Evolutionary conservation across 257 asterid genomes (phyloP).

Genomic region (Salvia hispanica): DNA sequence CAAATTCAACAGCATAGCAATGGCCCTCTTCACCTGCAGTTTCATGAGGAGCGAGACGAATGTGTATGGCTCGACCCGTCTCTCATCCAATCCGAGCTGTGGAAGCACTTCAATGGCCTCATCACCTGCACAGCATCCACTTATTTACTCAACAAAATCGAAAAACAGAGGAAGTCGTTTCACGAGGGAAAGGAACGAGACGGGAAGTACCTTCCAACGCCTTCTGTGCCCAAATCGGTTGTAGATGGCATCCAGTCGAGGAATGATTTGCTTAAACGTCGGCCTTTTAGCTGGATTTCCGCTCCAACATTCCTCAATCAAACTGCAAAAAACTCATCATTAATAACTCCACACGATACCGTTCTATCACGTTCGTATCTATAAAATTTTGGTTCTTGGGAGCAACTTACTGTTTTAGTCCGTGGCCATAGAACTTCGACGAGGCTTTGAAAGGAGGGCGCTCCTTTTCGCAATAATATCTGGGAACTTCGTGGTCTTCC

Average conservation of each 20-base stretch:
- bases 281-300: constrained; percentile 75
- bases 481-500: constrained; percentile 67
- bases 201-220: constrained; percentile 76
- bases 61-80: constrained; percentile 46
- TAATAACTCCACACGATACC: not conserved
- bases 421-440: constrained; percentile 69
- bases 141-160: not conserved
- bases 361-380: not conserved
- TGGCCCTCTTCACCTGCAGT: not conserved
- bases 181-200: not conserved
- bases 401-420: constrained; percentile 69
- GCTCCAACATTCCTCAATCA: constrained; percentile 91
- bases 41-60: constrained; percentile 38
- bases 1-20: not conserved
- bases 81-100: constrained; percentile 60
- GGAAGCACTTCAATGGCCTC: constrained; percentile 78
- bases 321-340: constrained; percentile 37
- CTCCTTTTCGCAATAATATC: constrained; percentile 54
- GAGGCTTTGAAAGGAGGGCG: constrained; percentile 90
- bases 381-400: not conserved
- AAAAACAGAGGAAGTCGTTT: not conserved
- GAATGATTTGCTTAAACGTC: constrained; percentile 82
- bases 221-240: constrained; percentile 67
- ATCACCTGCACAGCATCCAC: constrained; percentile 47
- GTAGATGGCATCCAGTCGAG: constrained; percentile 66